These are phyloP conservation scores for Astrothelium macrocarpum DNA, from an alignment of 495 filamentous ascomycete genomes.

Conservation along the genomic window DNA sequence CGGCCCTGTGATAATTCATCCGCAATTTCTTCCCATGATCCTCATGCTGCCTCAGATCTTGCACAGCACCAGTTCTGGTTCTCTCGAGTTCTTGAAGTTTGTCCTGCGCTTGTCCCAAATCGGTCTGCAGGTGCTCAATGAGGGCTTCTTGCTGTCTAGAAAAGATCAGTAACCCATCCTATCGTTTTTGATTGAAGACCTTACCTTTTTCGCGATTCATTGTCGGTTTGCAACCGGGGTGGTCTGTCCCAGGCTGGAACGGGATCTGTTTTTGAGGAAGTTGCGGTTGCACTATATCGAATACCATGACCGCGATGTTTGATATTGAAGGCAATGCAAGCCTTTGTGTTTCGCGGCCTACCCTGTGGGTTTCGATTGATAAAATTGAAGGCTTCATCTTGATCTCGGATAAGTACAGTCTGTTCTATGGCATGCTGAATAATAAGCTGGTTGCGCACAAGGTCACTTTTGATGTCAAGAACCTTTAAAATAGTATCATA, in stretches of 20 bases:
- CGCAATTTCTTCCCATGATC: constrained; percentile 41
- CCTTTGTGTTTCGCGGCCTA: constrained; percentile 58
- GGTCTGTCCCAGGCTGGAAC: constrained; percentile 40
- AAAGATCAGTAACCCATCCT: not conserved
- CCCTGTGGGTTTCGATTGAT: constrained; percentile 46
- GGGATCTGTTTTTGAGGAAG: constrained; percentile 40
- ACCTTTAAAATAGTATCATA: constrained; percentile 71
- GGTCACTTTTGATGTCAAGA: constrained; percentile 68
- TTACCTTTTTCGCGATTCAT: constrained; percentile 48
- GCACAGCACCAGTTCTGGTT: constrained; percentile 28
- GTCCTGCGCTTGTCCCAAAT: constrained; percentile 23
- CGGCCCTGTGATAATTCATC: constrained; percentile 46
- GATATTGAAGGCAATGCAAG: constrained; percentile 55
- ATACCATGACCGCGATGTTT: constrained; percentile 51
- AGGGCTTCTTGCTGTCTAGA: not conserved
- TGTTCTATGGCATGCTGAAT: constrained; percentile 80
- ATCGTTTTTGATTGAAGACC: not conserved
- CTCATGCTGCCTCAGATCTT: constrained; percentile 37
- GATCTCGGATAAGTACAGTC: constrained; percentile 60
- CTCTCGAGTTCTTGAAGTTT: constrained; percentile 34
- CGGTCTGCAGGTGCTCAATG: constrained; percentile 8
- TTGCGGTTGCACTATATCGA: constrained; percentile 29
- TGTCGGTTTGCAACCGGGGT: constrained; percentile 75
- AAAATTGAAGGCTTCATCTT: constrained; percentile 53
- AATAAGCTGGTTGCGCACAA: constrained; percentile 71